Base-by-base conservation (phyloP, 73 alveolate genomes). In the Paramecium biaurelia region DNA sequence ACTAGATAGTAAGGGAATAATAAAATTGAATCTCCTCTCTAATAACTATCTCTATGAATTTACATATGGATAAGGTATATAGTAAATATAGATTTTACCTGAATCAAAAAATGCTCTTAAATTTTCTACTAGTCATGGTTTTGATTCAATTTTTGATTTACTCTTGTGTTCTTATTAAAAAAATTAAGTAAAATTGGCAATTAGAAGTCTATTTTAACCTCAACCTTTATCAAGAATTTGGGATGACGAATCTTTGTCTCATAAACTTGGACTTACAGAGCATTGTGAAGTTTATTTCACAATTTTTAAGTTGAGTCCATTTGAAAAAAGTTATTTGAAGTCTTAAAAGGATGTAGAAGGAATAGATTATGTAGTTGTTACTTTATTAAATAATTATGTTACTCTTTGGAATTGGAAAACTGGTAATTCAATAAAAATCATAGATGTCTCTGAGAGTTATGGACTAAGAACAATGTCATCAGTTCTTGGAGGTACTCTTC, bases 321-420 rank as follows among this genome's bases (percentile, higher is more conserved):
- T 20, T 20, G 90, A 79, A n/a, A 79, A 79, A 79, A 14, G 9
- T 3, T 72, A 15, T 18, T 11, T 79, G 15, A 23, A 41, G 47
- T 11, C 41, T 11, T 9, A 79, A 38, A 43, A 37, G 53, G 72
- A 79, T 43, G 34, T 72, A 0, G 56, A 32, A 35, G 56, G 58
- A 30, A 79, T 79, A 1, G 90, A 79, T 79, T 79, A 41, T 79
- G 37, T 26, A 30, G 30, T 79, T 2, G 90, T 79, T 23, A 79
- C 90, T 26, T 42, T 79, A 43, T 79, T 30, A 43, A 43, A 79
- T 79, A 79, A 79, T 47, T 38, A 21, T 30, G 42, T 79, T 0
- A 37, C 70, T 20, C 20, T 42, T 24, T 79, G 90, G 90, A 79
- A 79, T 24, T 79, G 90, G 90, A 79, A 79, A 43, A 79, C 76